Conservation (phyloP, 2,329 filamentous ascomycete genomes). For the Monilinia vaccinii-corymbosi region DNA sequence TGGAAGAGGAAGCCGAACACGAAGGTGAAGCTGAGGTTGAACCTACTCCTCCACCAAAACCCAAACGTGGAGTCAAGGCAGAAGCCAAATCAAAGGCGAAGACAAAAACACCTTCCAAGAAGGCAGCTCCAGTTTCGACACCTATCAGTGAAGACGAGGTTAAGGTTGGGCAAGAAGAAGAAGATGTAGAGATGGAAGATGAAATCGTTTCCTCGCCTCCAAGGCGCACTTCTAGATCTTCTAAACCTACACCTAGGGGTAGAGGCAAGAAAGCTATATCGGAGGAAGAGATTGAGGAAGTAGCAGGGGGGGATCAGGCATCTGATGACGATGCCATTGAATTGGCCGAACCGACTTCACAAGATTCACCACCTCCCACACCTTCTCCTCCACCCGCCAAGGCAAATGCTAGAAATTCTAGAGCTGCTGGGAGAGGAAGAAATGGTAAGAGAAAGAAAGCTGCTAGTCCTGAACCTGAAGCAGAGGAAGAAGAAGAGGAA, state of each 20-base stretch:
- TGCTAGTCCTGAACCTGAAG: neutral
- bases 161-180: constrained; percentile 1
- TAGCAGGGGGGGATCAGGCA: constrained; percentile 3
- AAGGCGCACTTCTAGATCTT: neutral
- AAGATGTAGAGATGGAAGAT: constrained; percentile 6
- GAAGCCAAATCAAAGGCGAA: neutral
- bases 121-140: neutral
- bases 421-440: neutral
- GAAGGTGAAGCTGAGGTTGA: neutral
- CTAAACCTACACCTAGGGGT: neutral
- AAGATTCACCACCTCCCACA: neutral
- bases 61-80: neutral
- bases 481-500: neutral
- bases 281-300: neutral
- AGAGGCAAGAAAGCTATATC: neutral
- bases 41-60: neutral
- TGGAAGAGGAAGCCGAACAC: neutral
- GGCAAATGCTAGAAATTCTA: neutral
- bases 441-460: neutral
- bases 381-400: neutral
- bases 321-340: constrained; percentile 1
- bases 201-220: neutral
- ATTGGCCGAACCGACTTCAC: neutral
- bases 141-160: neutral
- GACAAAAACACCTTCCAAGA: neutral